Percentiles rank a stretch among this genome's conserved stretches.
These are phyloP conservation scores for Conticribra guillardii DNA, from an alignment of 108 stramenopile species.

Conservation along the genomic window DNA sequence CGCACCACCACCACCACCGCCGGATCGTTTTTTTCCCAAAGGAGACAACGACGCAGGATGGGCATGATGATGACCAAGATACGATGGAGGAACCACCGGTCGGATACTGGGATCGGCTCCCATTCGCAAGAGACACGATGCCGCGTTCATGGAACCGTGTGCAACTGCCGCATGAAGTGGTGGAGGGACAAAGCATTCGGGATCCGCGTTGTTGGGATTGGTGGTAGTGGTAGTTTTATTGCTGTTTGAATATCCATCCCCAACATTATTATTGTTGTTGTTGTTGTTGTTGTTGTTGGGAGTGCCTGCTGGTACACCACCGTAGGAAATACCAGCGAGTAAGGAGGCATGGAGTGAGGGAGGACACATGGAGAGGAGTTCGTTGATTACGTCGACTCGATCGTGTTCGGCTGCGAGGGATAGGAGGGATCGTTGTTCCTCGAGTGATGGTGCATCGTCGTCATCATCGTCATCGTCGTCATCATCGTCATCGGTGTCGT, in stretches of 20 bases:
- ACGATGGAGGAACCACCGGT: conserved; percentile 48
- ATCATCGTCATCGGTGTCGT: conserved; percentile 16
- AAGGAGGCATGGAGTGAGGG: neutral
- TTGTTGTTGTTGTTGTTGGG: neutral
- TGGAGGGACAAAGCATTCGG: conserved; percentile 51
- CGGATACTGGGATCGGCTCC: conserved; percentile 86
- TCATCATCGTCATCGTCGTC: conserved; percentile 57
- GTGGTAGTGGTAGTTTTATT: neutral
- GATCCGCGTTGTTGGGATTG: conserved; percentile 3
- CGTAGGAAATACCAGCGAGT: conserved; percentile 5
- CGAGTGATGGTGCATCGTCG: conserved; percentile 58
- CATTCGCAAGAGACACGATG: conserved; percentile 77
- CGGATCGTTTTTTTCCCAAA: conserved; percentile 1
- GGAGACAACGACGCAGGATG: neutral
- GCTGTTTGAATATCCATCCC: no score
- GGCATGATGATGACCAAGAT: neutral
- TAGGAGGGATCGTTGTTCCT: conserved; percentile 77
- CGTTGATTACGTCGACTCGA: conserved; percentile 84
- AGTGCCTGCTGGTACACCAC: neutral
- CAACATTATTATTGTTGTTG: no score
- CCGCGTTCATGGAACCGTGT: conserved; percentile 76
- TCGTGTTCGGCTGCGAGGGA: conserved; percentile 88
- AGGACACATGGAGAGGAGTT: conserved; percentile 44
- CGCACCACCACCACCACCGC: no score
- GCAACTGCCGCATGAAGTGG: conserved; percentile 82